phyloP scores from a whole-genome alignment of 1,139 yeast species.

The Nakaseomyces uthaithaninus region DNA sequence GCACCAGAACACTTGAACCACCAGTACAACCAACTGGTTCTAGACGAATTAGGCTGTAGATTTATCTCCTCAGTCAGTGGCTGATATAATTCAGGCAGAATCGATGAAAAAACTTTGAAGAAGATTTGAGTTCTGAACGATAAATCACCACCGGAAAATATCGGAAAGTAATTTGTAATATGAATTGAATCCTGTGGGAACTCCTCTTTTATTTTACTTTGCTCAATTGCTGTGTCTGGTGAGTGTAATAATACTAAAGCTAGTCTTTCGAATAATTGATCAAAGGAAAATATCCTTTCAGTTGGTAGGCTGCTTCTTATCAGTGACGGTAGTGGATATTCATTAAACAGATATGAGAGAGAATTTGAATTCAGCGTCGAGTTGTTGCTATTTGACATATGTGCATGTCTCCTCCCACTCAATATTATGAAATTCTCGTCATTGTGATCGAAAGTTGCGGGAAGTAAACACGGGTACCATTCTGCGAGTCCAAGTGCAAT shows the following conservation, averaged over 20 bases:
- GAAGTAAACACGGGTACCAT: conserved; percentile 54
- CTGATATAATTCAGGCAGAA: conserved; percentile 69
- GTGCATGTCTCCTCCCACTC: conserved; percentile 24
- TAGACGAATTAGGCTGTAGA: conserved; percentile 45
- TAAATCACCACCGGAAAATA: conserved; percentile 54
- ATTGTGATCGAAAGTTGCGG: conserved; percentile 5
- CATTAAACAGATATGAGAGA: conserved; percentile 21
- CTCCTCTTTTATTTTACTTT: conserved; percentile 17
- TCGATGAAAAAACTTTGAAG: conserved; percentile 52
- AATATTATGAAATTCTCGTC: conserved; percentile 21
- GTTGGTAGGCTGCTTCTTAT: conserved; percentile 19
- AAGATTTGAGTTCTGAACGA: conserved; percentile 39
- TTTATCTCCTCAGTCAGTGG: conserved; percentile 78
- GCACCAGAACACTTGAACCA: conserved; percentile 94
- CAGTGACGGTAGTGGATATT: conserved; percentile 26
- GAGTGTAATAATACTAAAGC: conserved; percentile 69
- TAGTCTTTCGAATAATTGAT: conserved; percentile 67
- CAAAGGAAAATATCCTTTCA: conserved; percentile 34
- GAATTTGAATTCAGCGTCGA: conserved; percentile 4
- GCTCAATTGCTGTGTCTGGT: conserved; percentile 39
- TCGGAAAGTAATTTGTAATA: conserved; percentile 35
- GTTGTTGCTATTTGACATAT: conserved; percentile 8
- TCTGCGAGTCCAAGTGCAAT: conserved; percentile 81
- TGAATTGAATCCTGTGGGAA: conserved; percentile 13
- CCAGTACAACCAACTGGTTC: conserved; percentile 90